phyloP scores from a whole-genome alignment of 2,329 filamentous ascomycete species.

The Cordyceps farinosa region DNA sequence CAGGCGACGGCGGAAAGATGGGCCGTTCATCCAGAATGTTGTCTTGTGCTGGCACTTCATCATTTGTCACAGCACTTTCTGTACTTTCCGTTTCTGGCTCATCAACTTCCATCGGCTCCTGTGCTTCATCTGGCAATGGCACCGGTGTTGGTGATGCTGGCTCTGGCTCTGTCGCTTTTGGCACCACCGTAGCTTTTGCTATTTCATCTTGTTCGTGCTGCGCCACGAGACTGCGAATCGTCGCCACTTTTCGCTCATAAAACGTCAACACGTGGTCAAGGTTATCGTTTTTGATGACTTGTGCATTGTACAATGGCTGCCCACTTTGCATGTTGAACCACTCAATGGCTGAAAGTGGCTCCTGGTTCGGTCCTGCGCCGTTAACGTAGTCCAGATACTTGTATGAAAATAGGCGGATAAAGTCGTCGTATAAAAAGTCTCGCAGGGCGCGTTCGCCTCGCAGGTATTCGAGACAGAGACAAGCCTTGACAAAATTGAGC shows the following conservation, averaged over 20 bases:
- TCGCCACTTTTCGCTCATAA: conserved; percentile 33
- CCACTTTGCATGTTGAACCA: conserved; percentile 38
- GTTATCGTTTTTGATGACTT: conserved; percentile 35
- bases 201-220: background rate
- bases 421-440: conserved; percentile 50
- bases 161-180: background rate
- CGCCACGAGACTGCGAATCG: background rate
- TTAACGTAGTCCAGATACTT: conserved; percentile 42
- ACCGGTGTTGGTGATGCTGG: background rate
- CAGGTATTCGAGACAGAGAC: conserved; percentile 41
- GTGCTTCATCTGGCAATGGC: background rate
- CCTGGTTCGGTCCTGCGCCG: conserved; percentile 23
- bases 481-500: conserved; percentile 42
- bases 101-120: background rate
- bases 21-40: background rate
- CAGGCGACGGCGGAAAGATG: background rate
- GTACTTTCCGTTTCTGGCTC: background rate
- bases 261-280: conserved; percentile 32
- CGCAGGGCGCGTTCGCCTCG: conserved; percentile 33
- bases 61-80: background rate
- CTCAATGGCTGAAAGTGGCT: conserved; percentile 36
- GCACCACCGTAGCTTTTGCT: background rate
- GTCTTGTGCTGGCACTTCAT: background rate
- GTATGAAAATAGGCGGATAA: conserved; percentile 42
- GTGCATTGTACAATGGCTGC: conserved; percentile 28